These are phyloP conservation scores for Leccinum subgranulosum DNA, from an alignment of 768 basidiomycete species.

Conservation along the genomic window DNA sequence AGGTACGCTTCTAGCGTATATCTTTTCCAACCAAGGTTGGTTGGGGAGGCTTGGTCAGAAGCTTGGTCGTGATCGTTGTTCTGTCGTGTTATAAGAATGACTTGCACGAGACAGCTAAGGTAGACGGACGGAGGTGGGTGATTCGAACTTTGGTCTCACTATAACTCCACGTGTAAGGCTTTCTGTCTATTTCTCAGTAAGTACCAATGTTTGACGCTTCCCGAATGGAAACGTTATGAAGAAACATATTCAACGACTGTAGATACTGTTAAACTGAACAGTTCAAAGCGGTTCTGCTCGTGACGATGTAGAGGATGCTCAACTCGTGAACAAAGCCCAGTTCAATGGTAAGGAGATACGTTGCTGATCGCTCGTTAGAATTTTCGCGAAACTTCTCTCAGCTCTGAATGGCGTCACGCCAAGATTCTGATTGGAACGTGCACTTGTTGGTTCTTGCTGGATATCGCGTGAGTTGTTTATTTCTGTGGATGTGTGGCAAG, in stretches of 20 bases:
- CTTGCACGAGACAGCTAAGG: constrained; percentile 54
- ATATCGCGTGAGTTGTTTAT: constrained; percentile 49
- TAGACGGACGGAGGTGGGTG: constrained; percentile 68
- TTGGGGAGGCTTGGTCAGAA: constrained; percentile 65
- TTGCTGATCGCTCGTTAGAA: constrained; percentile 34
- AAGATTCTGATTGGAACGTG: constrained; percentile 68
- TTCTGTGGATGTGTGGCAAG: not conserved
- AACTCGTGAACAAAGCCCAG: constrained; percentile 45
- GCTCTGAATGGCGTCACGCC: constrained; percentile 60
- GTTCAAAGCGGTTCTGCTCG: constrained; percentile 17
- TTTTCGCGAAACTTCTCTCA: constrained; percentile 58
- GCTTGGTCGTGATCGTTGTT: constrained; percentile 59
- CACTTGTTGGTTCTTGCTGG: constrained; percentile 71
- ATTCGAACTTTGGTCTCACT: not conserved
- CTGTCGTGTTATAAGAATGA: constrained; percentile 66
- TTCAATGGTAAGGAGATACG: constrained; percentile 37
- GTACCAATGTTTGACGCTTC: constrained; percentile 34
- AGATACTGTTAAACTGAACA: constrained; percentile 32
- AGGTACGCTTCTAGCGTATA: constrained; percentile 70
- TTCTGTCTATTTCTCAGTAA: not conserved
- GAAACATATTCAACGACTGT: constrained; percentile 34
- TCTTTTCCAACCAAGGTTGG: constrained; percentile 75
- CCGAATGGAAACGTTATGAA: constrained; percentile 59
- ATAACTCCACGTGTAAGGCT: not conserved
- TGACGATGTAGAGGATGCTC: constrained; percentile 9